Evolutionary conservation across 345 rosid species (phyloP), one percentile per base, ranked within the genome.

Genomic region (Diplotaxis tenuifolia): DNA sequence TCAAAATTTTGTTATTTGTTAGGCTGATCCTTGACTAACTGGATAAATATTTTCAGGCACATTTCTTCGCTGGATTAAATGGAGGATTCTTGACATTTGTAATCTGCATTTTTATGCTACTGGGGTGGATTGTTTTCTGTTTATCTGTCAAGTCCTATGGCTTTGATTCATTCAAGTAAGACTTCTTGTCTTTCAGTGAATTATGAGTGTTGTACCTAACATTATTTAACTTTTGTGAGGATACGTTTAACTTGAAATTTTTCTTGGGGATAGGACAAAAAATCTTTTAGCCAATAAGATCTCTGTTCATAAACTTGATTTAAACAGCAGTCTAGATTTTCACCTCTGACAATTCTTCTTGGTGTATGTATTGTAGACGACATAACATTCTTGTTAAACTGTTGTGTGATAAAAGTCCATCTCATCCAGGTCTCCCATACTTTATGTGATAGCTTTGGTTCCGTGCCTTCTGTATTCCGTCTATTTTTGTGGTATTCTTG

Each of bases 21-120:
- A 50, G 34, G 9, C 22, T 40, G 52, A 47, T 56, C 31, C 28
- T 9, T 58, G 50, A 21, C 21, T 50, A 50, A 66, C 52, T 12
- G 16, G 38, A 65, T 14, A 71, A 66, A 27, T 28, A 1, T 60
- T 65, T 74, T 59, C 87, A 95, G 99, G 99, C 79, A 75, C 89
- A 90, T 84, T 81, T 84, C 77, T 72, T 81, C 2, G 85, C 92
- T 78, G 98, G 97, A 71, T 84, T 90, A 71, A 83, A 82, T 82
- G 98, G 99, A 65, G 99, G 98, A 71, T 95, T 95, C 79, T 52
- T 92, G 84, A 83, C 89, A 27, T 90, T 92, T 77, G 64, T 54
- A 28, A 55, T 83, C 54, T 83, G 86, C 9, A 75, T 83, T 68
- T 87, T 80, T 58, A 92, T 95, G 99, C 86, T 92, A 75, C 81